Percentiles rank a stretch among this genome's conserved stretches.
Conservation (phyloP, 371 early-diverging fungal genomes). For the Mortierella sp. region DNA sequence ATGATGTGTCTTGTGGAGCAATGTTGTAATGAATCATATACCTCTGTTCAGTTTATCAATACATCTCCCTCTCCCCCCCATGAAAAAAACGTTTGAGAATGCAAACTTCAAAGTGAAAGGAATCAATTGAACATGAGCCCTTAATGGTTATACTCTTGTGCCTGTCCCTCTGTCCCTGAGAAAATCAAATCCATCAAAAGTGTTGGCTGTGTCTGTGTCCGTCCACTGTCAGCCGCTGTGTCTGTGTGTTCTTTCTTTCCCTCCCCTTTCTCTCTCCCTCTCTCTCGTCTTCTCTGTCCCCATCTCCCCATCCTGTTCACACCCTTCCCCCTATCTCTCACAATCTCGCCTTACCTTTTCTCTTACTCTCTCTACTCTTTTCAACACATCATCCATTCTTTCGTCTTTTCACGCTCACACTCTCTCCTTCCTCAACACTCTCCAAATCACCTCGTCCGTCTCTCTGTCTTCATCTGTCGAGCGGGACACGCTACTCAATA, state of each 20-base stretch:
- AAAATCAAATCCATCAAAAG: neutral
- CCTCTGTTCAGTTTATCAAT: too few relatives aligned
- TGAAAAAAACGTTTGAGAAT: too few relatives aligned
- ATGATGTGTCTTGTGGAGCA: too few relatives aligned
- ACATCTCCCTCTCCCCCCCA: too few relatives aligned
- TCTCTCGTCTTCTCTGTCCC: neutral
- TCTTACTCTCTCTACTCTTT: neutral
- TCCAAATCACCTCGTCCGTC: neutral
- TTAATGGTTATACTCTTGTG: neutral
- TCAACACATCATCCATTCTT: constrained; percentile 1
- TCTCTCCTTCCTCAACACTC: neutral
- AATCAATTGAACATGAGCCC: neutral
- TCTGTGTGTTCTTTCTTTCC: neutral
- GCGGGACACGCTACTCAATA: neutral
- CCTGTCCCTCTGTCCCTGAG: constrained; percentile 12
- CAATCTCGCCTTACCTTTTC: neutral
- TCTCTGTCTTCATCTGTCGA: neutral
- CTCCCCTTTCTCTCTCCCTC: neutral
- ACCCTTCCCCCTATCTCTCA: too few relatives aligned
- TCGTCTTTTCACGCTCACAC: neutral
- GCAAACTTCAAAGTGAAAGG: too few relatives aligned
- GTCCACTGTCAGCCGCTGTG: neutral
- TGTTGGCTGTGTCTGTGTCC: constrained; percentile 1
- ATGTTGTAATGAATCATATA: too few relatives aligned
- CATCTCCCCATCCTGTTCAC: neutral